Evolutionary conservation across 805 yeast species (phyloP), one percentile per base, ranked within the genome.

Genomic region (Ogataea naganishii): DNA sequence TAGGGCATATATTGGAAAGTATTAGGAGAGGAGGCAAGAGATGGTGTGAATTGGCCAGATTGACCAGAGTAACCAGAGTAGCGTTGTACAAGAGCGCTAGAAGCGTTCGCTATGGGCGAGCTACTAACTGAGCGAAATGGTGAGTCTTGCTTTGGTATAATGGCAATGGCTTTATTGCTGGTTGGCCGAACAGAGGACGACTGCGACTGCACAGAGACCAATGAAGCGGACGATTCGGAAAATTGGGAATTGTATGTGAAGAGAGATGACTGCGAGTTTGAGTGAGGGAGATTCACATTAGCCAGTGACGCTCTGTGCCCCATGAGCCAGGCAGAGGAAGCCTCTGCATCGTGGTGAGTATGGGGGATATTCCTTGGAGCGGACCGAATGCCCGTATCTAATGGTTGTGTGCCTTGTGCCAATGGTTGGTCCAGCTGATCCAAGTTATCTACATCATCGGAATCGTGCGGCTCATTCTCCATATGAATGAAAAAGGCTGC

Each of bases 401-500:
- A 3, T 10, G 16, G 6, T 4, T 12, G 12, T 21, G 23, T 13
- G 4, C 13, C 23, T 14, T 21, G 14, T 13, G 5, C 5, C 7
- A 21, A 21, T 13, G 13, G 25, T n/a, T 14, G 14, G 7, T 33
- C 26, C 9, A 24, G 25, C 18, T 17, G 17, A 15, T 51, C 53
- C 6, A 44, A 47, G 19, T 50, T 50, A 7, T 41, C 42, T 11
- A 51, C 55, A 6, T 47, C 47, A 26, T 58, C 60, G 23, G 43
- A 41, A 4, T n/a, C n/a, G n/a, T n/a, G n/a, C n/a, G n/a, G n/a
- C n/a, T n/a, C n/a, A n/a, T n/a, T n/a, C n/a, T 10, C 41, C 49
- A 41, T 51, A 31, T 44, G 54, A 13, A 72, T 57, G 37, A 71
- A 70, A 37, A 63, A 60, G 10, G 62, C 55, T 2, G 75, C 72